These are phyloP conservation scores for Lagerstroemia speciosa DNA, from an alignment of 345 rosid species.

Conservation along the genomic window DNA sequence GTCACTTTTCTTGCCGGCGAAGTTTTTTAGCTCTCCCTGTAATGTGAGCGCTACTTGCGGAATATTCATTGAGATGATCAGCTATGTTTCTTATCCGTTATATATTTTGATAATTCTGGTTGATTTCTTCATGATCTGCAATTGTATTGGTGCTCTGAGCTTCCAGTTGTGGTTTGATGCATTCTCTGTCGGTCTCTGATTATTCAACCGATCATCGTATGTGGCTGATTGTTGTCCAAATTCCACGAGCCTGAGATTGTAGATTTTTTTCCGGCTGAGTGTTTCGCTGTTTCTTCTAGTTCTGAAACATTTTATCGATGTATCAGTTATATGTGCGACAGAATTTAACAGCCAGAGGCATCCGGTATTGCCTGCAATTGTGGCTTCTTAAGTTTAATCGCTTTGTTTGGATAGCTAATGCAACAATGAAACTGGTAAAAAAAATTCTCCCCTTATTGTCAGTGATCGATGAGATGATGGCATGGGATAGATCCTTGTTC, in stretches of 20 bases:
- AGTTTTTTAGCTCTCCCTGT: background rate
- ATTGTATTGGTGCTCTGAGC: background rate
- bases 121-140: background rate
- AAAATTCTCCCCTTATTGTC: background rate
- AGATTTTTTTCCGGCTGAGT: background rate
- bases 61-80: background rate
- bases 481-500: background rate
- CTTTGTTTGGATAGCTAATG: background rate
- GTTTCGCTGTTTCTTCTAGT: background rate
- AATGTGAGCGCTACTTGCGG: background rate
- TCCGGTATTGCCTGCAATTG: background rate
- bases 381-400: background rate
- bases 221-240: background rate
- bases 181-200: background rate
- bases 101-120: background rate
- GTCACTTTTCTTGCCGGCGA: background rate
- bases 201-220: background rate
- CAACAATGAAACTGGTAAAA: background rate
- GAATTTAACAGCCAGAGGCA: background rate
- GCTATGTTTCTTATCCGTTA: background rate
- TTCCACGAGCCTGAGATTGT: background rate
- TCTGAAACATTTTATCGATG: background rate
- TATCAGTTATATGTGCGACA: background rate
- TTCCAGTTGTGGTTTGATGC: background rate
- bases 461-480: background rate